Evolutionary conservation across 225 moss, liverwort and hornwort genomes (phyloP).

Genomic region (Sphagnum tenellum): DNA sequence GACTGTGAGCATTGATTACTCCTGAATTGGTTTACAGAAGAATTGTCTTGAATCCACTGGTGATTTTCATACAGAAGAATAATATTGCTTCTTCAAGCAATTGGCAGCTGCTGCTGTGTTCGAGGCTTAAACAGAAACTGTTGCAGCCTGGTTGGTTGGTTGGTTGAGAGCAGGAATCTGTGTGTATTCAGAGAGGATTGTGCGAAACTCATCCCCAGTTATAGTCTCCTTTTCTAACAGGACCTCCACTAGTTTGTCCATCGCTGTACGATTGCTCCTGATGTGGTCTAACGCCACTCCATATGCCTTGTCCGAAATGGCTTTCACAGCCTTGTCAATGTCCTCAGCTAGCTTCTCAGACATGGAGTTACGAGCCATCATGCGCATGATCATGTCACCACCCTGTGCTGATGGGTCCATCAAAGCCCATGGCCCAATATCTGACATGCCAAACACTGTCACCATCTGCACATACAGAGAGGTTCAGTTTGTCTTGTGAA

Average conservation of each 20-base stretch:
- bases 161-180: constrained; percentile 40
- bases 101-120: neutral
- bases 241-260: constrained; percentile 53
- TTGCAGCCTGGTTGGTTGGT: constrained; percentile 13
- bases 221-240: constrained; percentile 51
- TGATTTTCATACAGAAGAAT: too few species aligned
- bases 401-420: constrained; percentile 62
- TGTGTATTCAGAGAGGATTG: constrained; percentile 41
- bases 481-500: neutral
- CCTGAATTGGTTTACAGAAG: too few species aligned
- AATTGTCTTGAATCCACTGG: too few species aligned
- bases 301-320: constrained; percentile 47
- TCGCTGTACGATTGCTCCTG: constrained; percentile 32
- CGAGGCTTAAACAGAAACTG: constrained; percentile 23
- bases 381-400: constrained; percentile 60
- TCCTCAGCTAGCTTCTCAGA: constrained; percentile 60
- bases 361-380: constrained; percentile 70
- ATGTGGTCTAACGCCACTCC: constrained; percentile 36
- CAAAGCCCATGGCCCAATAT: constrained; percentile 65
- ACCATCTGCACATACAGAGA: constrained; percentile 34
- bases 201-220: constrained; percentile 40
- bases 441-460: constrained; percentile 59
- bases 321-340: constrained; percentile 48
- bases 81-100: too few species aligned
- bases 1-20: too few species aligned